Conservation (phyloP, 306 rosid genomes). For the Luffa acutangula region DNA sequence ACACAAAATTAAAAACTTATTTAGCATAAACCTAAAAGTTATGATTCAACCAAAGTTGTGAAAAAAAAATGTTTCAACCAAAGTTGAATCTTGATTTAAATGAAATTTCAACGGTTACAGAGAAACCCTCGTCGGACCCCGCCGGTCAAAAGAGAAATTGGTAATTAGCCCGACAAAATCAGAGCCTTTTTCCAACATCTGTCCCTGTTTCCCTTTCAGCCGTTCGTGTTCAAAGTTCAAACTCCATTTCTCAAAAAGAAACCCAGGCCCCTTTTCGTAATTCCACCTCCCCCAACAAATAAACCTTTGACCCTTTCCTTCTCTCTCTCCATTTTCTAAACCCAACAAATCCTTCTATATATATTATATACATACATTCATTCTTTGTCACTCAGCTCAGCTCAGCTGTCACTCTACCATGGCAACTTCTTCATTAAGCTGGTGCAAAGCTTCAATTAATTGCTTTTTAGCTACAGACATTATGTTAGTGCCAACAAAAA, state of each 20-base stretch:
- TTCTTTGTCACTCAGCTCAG: background rate
- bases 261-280: constrained; percentile 57
- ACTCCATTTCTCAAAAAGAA: constrained; percentile 31
- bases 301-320: background rate
- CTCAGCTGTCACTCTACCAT: background rate
- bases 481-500: background rate
- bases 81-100: background rate
- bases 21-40: too few relatives aligned
- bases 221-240: constrained; percentile 59
- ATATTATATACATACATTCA: constrained; percentile 1
- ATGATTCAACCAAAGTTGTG: too few relatives aligned
- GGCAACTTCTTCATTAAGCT: background rate
- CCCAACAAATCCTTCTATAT: background rate
- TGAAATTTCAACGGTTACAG: background rate
- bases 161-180: constrained; percentile 66
- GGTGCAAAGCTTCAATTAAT: constrained; percentile 11
- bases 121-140: background rate
- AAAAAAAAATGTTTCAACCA: too few relatives aligned
- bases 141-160: constrained; percentile 50
- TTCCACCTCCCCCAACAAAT: constrained; percentile 16
- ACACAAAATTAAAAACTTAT: too few relatives aligned
- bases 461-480: constrained; percentile 6
- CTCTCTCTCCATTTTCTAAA: background rate
- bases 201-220: constrained; percentile 63
- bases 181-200: constrained; percentile 51